phyloP scores from a whole-genome alignment of 805 yeast species.

The Candida patagonica region DNA sequence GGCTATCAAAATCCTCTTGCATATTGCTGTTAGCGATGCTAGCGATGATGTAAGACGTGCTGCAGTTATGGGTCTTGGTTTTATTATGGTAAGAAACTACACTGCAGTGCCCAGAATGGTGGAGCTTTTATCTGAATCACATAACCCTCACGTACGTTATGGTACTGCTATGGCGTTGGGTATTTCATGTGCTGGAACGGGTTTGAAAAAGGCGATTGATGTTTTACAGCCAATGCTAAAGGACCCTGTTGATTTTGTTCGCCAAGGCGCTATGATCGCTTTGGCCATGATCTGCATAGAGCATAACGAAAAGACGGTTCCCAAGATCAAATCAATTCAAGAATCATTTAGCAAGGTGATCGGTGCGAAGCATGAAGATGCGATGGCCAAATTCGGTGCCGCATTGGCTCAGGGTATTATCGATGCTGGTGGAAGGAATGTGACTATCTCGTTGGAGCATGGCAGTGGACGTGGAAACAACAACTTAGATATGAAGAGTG shows the following conservation, averaged over 20 bases:
- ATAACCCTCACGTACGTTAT: slow-evolving; percentile 95
- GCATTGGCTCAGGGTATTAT: slow-evolving; percentile 94
- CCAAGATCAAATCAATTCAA: slow-evolving; percentile 70
- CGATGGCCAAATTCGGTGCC: slow-evolving; percentile 95
- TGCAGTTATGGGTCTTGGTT: slow-evolving; percentile 85
- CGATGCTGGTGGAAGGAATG: slow-evolving; percentile 98
- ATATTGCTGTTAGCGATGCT: slow-evolving; percentile 93
- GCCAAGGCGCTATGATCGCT: slow-evolving; percentile 95
- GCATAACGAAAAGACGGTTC: slow-evolving; percentile 72
- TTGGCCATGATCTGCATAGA: slow-evolving; percentile 82
- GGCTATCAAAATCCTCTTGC: slow-evolving; percentile 79
- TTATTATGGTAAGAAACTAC: slow-evolving; percentile 81
- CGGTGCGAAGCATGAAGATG: slow-evolving; percentile 86
- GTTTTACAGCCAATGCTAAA: slow-evolving; percentile 86
- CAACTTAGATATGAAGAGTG: slow-evolving; percentile 80
- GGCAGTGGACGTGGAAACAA: slow-evolving; percentile 20
- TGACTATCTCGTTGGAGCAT: slow-evolving; percentile 86
- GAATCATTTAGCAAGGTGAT: slow-evolving; percentile 69
- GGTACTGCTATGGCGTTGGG: slow-evolving; percentile 98
- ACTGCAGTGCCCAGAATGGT: slow-evolving; percentile 93
- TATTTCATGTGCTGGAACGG: slow-evolving; percentile 94
- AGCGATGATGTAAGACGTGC: slow-evolving; percentile 95
- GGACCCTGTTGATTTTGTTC: slow-evolving; percentile 93
- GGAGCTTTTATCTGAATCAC: slow-evolving; percentile 84
- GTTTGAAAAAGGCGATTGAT: slow-evolving; percentile 77